Evolutionary conservation across 495 filamentous ascomycete genomes (phyloP), one percentile per base, ranked within the genome.

Genomic region (Daldinia caldariorum): DNA sequence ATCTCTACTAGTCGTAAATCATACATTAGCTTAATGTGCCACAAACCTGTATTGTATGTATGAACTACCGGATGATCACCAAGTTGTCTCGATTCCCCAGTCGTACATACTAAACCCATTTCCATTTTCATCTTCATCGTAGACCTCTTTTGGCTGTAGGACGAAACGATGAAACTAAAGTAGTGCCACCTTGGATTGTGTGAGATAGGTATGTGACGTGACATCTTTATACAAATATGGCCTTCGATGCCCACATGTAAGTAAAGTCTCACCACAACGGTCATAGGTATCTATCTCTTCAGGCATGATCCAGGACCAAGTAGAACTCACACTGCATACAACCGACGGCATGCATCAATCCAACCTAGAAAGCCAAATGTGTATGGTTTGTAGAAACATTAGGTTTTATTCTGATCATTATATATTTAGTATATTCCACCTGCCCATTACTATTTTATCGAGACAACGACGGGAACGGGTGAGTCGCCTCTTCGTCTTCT

Each of bases 321-420:
- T 5, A n/a, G 14, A 32, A 53, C n/a, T 16, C 13, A 3, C 49
- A 53, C 49, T 16, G 12, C 43, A 18, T 47, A 47, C 43, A 47
- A 22, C 7, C 43, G 12, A 47, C 43, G 43, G 22, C 43, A 47
- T 47, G 3, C 9, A 20, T 22, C 20, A 16, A 22, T 22, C 20
- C 43, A 22, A 47, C 18, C 18, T 13, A 47, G 9, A 53, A 53
- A 53, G 49, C 12, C 39, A 18, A 13, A 26, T 26, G 26, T 3
- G 26, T 26, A 3, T 26, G 26, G 26, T 14, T 53, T 12, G n/a
- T 53, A 53, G 49, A 31, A 29, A 32, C 49, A 53, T 53, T 53
- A 53, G 49, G 49, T 53, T 53, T 53, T 53, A 31, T 53, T 53
- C 31, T 7, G 49, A 26, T 53, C 49, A 53, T 53, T 53, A 53